Conservation (phyloP, 179 eudicot species). For the Sideroxylon spinosum region DNA sequence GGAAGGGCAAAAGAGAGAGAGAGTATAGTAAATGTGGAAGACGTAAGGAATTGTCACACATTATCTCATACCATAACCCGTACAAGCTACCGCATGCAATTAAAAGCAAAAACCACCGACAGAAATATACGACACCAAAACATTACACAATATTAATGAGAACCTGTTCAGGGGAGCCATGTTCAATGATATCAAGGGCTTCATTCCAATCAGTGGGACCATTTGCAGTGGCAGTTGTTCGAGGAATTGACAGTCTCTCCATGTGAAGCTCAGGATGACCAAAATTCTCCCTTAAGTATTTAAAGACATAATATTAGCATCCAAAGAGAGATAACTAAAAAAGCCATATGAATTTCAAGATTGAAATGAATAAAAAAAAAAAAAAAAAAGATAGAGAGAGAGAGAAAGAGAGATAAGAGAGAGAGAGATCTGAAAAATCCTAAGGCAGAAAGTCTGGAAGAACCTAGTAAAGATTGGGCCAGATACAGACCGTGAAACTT, state of each 20-base stretch:
- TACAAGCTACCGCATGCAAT: neutral
- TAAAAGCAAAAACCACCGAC: neutral
- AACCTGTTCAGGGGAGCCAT: constrained; percentile 95
- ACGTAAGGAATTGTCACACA: too few species aligned
- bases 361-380: neutral
- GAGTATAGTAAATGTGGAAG: too few species aligned
- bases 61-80: too few species aligned
- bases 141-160: neutral
- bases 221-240: constrained; percentile 39
- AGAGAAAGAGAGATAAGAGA: too few species aligned
- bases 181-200: constrained; percentile 73
- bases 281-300: constrained; percentile 55
- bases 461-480: constrained; percentile 69
- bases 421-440: neutral
- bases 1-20: too few species aligned
- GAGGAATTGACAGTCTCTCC: constrained; percentile 55
- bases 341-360: neutral
- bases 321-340: constrained; percentile 9
- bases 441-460: constrained; percentile 4
- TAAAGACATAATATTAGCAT: constrained; percentile 7
- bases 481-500: constrained; percentile 57
- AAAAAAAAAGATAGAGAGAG: neutral
- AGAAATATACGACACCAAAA: neutral
- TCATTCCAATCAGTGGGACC: constrained; percentile 95
- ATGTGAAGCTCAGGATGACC: constrained; percentile 54